These are phyloP conservation scores for Aquilaria malaccensis DNA, from an alignment of 345 rosid species.

Conservation along the genomic window DNA sequence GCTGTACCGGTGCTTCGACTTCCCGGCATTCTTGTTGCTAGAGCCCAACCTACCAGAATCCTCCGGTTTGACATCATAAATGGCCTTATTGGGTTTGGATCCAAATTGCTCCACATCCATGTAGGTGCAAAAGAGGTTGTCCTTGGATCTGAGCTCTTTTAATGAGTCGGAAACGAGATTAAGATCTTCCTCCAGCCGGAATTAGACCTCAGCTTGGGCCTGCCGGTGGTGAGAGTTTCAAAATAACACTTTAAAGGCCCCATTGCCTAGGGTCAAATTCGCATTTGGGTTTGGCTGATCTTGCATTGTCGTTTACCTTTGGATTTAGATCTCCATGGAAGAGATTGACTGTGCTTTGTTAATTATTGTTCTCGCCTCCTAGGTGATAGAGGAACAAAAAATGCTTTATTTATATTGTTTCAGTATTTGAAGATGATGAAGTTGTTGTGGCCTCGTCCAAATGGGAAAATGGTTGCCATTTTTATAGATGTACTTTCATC, in stretches of 20 bases:
- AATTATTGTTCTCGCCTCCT: too few species aligned
- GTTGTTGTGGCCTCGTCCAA: too few species aligned
- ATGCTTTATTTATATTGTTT: too few species aligned
- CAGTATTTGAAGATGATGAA: too few species aligned
- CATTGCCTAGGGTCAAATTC: constrained; percentile 14
- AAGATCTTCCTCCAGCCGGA: constrained; percentile 71
- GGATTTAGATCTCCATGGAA: constrained; percentile 19
- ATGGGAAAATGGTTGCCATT: too few species aligned
- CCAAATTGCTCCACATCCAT: constrained; percentile 83
- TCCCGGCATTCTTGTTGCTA: constrained; percentile 13
- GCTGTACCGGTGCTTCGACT: constrained; percentile 77
- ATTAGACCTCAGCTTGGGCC: constrained; percentile 74
- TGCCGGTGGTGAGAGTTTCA: constrained; percentile 61
- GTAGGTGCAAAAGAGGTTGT: constrained; percentile 65
- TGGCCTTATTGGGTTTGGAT: constrained; percentile 29
- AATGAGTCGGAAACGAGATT: constrained; percentile 60
- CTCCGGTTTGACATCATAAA: constrained; percentile 7
- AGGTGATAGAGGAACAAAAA: too few species aligned
- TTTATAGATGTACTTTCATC: too few species aligned
- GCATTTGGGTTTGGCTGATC: constrained; percentile 25
- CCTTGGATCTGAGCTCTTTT: constrained; percentile 73
- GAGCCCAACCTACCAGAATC: constrained; percentile 25
- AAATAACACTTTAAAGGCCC: constrained; percentile 5
- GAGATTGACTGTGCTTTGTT: background rate
- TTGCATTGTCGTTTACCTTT: constrained; percentile 26